These are phyloP conservation scores for Coprinopsis cinerea DNA, from an alignment of 768 basidiomycete genomes.

Conservation along the genomic window DNA sequence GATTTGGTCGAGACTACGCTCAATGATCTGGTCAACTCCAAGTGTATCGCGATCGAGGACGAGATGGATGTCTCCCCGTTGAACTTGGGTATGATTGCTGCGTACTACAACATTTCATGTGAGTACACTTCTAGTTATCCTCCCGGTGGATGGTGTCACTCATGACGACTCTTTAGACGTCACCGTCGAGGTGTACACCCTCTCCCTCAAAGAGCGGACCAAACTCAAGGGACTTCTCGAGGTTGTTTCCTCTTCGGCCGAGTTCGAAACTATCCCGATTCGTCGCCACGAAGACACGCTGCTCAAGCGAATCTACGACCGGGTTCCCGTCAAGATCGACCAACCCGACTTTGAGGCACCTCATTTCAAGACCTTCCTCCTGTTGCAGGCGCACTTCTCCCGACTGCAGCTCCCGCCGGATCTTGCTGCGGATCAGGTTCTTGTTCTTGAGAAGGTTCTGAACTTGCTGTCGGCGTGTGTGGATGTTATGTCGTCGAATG, in stretches of 20 bases:
- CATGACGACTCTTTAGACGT: constrained; percentile 51
- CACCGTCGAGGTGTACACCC: constrained; percentile 93
- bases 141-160: not conserved
- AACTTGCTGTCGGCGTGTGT: constrained; percentile 92
- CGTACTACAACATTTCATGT: constrained; percentile 94
- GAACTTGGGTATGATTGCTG: constrained; percentile 98
- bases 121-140: constrained; percentile 27
- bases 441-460: constrained; percentile 86
- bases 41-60: constrained; percentile 92
- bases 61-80: constrained; percentile 90
- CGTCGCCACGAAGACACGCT: constrained; percentile 87
- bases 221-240: constrained; percentile 96
- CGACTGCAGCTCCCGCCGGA: constrained; percentile 90
- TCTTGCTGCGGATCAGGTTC: constrained; percentile 83
- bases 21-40: constrained; percentile 86
- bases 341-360: constrained; percentile 82
- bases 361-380: constrained; percentile 96
- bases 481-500: constrained; percentile 97
- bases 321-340: constrained; percentile 92
- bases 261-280: constrained; percentile 93
- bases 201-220: constrained; percentile 92
- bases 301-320: constrained; percentile 88
- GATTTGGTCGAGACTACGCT: constrained; percentile 94
- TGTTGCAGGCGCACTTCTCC: constrained; percentile 95
- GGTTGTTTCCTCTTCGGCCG: constrained; percentile 94